These are phyloP conservation scores for Orbilia brochopaga DNA, from an alignment of 2,329 filamentous ascomycete genomes.

Conservation along the genomic window DNA sequence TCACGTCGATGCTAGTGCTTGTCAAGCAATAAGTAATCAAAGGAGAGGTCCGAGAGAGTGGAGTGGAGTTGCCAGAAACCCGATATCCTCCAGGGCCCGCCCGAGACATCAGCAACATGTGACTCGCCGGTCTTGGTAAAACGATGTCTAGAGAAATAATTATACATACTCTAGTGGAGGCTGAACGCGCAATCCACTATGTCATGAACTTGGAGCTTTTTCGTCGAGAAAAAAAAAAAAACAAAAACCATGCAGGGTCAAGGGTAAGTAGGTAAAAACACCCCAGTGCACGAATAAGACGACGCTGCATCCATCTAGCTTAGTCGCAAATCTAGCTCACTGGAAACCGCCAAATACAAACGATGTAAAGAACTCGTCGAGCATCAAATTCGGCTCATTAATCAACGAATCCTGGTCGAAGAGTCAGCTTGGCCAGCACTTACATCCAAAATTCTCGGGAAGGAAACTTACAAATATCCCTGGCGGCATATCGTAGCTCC, in stretches of 20 bases:
- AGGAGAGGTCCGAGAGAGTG: background rate
- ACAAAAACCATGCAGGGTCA: too few species aligned
- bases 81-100: background rate
- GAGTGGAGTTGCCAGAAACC: background rate
- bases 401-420: constrained; percentile 32
- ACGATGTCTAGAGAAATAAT: background rate
- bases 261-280: background rate
- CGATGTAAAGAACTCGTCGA: constrained; percentile 49
- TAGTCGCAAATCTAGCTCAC: background rate
- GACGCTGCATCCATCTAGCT: background rate
- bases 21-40: background rate
- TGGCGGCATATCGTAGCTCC: constrained; percentile 27
- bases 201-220: too few species aligned
- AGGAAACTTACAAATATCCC: constrained; percentile 33
- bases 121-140: background rate
- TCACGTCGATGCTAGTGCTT: background rate
- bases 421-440: background rate
- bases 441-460: background rate
- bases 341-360: constrained; percentile 48
- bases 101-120: background rate
- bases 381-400: constrained; percentile 48
- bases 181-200: background rate
- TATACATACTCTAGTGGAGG: background rate
- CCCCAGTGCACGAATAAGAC: background rate
- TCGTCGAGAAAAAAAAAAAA: too few species aligned